A percentile compares a stretch with the other conserved stretches of the same genome.
Evolutionary conservation across 2,329 filamentous ascomycete genomes (phyloP).

Genomic region (Clarireedia monteithiana): DNA sequence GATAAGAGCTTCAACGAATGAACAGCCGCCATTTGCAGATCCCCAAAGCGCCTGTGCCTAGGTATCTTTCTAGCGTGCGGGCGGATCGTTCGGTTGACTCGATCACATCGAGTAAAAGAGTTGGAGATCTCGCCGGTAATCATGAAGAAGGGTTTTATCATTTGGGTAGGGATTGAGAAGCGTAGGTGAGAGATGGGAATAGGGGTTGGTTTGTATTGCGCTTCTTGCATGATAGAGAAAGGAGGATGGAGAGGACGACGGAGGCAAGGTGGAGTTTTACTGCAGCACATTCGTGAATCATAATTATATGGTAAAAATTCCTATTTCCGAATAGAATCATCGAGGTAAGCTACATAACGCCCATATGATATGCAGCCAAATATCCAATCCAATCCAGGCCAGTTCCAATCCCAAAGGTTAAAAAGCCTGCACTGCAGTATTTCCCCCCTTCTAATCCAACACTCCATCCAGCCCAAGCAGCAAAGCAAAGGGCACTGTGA

Average conservation of each 20-base stretch:
- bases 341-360: neutral
- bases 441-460: no score
- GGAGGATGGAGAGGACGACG: no score
- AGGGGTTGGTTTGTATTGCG: no score
- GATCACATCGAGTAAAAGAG: conserved; percentile 2
- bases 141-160: no score
- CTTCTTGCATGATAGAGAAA: no score
- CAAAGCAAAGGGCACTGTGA: no score
- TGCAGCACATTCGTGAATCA: neutral
- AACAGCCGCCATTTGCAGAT: neutral
- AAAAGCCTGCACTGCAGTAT: neutral
- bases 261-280: no score
- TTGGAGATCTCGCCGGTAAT: neutral
- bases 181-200: no score
- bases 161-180: no score
- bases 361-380: neutral
- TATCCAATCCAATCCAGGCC: neutral
- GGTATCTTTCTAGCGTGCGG: neutral
- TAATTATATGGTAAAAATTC: neutral
- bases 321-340: neutral
- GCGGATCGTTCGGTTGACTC: conserved; percentile 3
- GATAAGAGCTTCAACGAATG: conserved; percentile 21
- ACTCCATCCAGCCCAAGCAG: no score
- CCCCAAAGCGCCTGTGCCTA: neutral
- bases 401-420: neutral